Evolutionary conservation across 2,329 filamentous ascomycete genomes (phyloP).

Genomic region (Pleurostoma richardsiae): DNA sequence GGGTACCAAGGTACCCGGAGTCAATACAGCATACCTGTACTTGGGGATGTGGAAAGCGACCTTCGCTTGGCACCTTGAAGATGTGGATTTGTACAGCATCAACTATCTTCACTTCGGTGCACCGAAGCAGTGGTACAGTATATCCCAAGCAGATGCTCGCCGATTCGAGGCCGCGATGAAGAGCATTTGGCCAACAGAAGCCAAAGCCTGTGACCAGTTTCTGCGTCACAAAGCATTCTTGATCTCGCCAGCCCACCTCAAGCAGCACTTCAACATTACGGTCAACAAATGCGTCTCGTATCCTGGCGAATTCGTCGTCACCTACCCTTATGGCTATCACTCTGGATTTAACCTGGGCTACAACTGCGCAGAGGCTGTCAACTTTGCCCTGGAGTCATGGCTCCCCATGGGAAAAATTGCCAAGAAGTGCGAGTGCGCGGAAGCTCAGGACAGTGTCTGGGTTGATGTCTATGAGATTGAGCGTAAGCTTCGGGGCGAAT

Average conservation of each 20-base stretch:
- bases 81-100: conserved; percentile 98
- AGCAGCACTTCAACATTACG: conserved; percentile 86
- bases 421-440: conserved; percentile 93
- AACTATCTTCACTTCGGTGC: conserved; percentile 99
- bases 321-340: conserved; percentile 97
- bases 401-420: conserved; percentile 91
- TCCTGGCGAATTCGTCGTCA: conserved; percentile 96
- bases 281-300: conserved; percentile 95
- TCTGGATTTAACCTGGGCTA: conserved; percentile 97
- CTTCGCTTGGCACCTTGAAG: conserved; percentile 97
- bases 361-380: conserved; percentile 98
- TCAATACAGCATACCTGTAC: conserved; percentile 97
- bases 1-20: conserved; percentile 91
- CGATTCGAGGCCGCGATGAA: conserved; percentile 95
- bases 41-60: conserved; percentile 99
- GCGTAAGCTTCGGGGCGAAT: conserved; percentile 85
- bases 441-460: conserved; percentile 96
- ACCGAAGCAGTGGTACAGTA: conserved; percentile 99
- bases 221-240: conserved; percentile 96
- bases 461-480: conserved; percentile 96
- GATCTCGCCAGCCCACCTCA: conserved; percentile 83
- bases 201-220: conserved; percentile 94
- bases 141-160: conserved; percentile 89
- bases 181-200: conserved; percentile 88
- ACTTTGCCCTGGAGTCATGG: conserved; percentile 95